Conservation (phyloP, 257 asterid genomes). For the Solanum stenotomum region DNA sequence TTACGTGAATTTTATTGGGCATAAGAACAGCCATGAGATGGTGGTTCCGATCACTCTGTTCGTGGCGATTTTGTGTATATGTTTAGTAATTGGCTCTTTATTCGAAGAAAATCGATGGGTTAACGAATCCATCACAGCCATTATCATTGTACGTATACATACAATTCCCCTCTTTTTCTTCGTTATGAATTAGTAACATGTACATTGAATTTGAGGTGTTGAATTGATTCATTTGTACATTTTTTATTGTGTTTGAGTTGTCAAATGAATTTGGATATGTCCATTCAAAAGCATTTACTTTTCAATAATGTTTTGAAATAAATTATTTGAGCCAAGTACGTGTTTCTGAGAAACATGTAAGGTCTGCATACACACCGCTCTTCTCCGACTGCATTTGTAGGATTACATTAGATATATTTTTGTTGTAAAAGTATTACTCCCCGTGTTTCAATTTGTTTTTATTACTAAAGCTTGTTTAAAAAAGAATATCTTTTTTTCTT, state of each 20-base stretch:
- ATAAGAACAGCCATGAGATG: neutral
- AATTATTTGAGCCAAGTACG: neutral
- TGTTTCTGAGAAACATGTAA: too few species aligned
- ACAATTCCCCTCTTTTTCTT: neutral
- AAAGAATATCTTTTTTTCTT: neutral
- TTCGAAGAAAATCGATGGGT: neutral
- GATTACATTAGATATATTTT: neutral
- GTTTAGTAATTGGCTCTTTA: neutral
- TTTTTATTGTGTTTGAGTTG: neutral
- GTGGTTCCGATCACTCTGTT: neutral
- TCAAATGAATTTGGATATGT: neutral
- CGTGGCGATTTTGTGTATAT: neutral
- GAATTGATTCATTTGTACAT: neutral
- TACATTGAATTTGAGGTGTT: neutral
- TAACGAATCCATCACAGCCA: neutral
- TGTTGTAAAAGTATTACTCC: neutral
- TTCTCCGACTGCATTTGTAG: neutral
- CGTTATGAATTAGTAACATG: too few species aligned
- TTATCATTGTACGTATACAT: neutral
- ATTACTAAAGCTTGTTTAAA: neutral
- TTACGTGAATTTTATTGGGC: neutral
- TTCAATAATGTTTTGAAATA: neutral
- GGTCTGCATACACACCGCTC: neutral
- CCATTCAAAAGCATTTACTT: neutral
- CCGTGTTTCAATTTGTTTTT: neutral